Evolutionary conservation across 208 protist genomes (phyloP), one percentile per base, ranked within the genome.

Genomic region (Wallacemonas rigidus): DNA sequence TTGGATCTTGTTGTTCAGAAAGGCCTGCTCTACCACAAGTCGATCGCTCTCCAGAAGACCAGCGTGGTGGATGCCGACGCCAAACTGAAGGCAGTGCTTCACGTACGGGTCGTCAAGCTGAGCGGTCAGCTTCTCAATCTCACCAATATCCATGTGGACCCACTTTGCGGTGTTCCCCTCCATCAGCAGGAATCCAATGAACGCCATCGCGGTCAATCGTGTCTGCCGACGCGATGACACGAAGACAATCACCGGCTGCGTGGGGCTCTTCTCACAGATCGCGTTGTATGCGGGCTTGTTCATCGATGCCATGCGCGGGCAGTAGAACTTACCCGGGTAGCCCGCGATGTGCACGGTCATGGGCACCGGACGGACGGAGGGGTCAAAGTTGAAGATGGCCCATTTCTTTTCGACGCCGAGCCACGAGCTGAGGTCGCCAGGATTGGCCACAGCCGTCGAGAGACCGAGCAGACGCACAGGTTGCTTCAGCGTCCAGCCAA

Each of bases 31-130:
- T 12, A 99, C 95, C 6, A 98, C 71, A 0, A 80, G 76, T n/a
- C 93, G 83, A 68, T 98, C 94, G 57, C 75, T 67, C 75, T 95
- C 87, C 17, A 93, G 75, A 8, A 98, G 74, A 70, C 99, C 99
- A 14, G 98, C 99, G 88, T 99, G 99, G 82, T 99, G 99, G 51
- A 99, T 91, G 39, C 99, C 99, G 69, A 99, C 97, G 62, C 99
- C 99, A 88, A 99, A 99, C 63, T 90, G 79, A 11, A 99, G 86
- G 60, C 88, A 97, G 79, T 99, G 95, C 77, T 95, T 96, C 67
- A 98, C 85, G 77, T 96, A 86, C 15, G 81, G 76, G 79, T 98
- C 97, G 55, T 92, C 82, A 45, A 98, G 74, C 60, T 82, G 48
- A 12, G 67, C 61, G 14, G 91, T 81, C 56, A 97, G 67, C 36